Conservation (phyloP, 257 asterid genomes). For the Anisodus acutangulus region DNA sequence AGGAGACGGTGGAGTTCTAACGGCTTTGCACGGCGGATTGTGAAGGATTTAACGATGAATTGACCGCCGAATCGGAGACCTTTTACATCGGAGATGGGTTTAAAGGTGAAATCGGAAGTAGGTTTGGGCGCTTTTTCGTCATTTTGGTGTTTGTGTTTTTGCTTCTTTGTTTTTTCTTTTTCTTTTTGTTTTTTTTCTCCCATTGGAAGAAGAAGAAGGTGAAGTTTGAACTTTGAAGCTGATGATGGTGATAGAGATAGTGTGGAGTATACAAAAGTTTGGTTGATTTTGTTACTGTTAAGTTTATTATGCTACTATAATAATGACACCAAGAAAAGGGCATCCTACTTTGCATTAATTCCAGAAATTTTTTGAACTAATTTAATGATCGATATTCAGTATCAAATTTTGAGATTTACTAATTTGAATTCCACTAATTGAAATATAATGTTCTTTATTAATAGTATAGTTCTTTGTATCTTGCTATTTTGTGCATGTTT, state of each 20-base stretch:
- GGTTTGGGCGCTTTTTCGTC: conserved; percentile 54
- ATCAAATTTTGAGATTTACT: not conserved
- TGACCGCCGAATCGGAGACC: conserved; percentile 97
- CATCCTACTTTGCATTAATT: not conserved
- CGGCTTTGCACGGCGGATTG: conserved; percentile 79
- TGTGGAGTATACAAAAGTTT: not conserved
- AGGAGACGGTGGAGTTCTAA: conserved; percentile 81
- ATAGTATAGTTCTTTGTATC: too few relatives aligned
- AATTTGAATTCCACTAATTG: not conserved
- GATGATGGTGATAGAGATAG: not conserved
- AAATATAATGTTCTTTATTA: too few relatives aligned
- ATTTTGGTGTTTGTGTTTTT: conserved; percentile 78
- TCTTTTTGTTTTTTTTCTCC: conserved; percentile 41
- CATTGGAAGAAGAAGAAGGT: conserved; percentile 46
- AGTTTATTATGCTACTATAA: not conserved
- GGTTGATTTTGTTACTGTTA: not conserved
- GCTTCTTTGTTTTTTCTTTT: conserved; percentile 58
- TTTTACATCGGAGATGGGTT: conserved; percentile 68
- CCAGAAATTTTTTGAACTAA: not conserved
- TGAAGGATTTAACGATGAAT: conserved; percentile 87
- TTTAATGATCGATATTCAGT: not conserved
- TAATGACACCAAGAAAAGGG: not conserved
- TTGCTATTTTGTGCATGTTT: too few relatives aligned
- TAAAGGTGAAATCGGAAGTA: conserved; percentile 70
- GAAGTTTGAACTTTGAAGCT: not conserved